Evolutionary conservation across 1,284 basidiomycete species (phyloP).

Genomic region (Fomitiporia mediterranea): DNA sequence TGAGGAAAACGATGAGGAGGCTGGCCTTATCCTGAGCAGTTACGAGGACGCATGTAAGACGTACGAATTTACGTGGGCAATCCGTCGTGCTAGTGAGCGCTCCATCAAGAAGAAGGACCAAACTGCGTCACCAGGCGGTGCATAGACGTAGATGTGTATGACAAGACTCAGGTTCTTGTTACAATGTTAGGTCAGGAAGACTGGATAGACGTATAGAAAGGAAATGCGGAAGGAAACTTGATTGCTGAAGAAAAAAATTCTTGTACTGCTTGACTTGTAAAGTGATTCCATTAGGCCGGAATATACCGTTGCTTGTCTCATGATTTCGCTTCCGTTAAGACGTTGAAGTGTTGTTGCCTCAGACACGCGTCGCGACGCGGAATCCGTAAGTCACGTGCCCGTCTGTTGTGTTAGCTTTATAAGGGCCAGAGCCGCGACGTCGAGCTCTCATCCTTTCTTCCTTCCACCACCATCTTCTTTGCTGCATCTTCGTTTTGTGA

Average conservation of each 20-base stretch:
- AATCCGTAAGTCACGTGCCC: constrained; percentile 6
- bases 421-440: constrained; percentile 1
- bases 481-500: constrained; percentile 2
- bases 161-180: too few species aligned
- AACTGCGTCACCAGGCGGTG: constrained; percentile 5
- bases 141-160: neutral
- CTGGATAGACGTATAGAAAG: neutral
- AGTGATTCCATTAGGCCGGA: neutral
- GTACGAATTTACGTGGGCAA: constrained; percentile 87
- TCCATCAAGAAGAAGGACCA: constrained; percentile 28
- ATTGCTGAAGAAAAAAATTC: neutral
- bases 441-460: constrained; percentile 6
- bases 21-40: constrained; percentile 63
- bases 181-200: too few species aligned
- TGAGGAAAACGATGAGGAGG: constrained; percentile 59
- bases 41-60: constrained; percentile 85
- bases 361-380: constrained; percentile 4
- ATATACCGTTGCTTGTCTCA: neutral
- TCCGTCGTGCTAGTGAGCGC: constrained; percentile 69
- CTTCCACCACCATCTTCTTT: constrained; percentile 9
- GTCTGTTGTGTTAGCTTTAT: constrained; percentile 10
- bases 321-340: neutral
- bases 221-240: neutral
- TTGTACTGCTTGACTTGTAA: neutral
- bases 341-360: neutral